A percentile compares a stretch with the other conserved stretches of the same genome.
Conservation (phyloP, 1,284 basidiomycete genomes). For the Hymenochaete sp. region DNA sequence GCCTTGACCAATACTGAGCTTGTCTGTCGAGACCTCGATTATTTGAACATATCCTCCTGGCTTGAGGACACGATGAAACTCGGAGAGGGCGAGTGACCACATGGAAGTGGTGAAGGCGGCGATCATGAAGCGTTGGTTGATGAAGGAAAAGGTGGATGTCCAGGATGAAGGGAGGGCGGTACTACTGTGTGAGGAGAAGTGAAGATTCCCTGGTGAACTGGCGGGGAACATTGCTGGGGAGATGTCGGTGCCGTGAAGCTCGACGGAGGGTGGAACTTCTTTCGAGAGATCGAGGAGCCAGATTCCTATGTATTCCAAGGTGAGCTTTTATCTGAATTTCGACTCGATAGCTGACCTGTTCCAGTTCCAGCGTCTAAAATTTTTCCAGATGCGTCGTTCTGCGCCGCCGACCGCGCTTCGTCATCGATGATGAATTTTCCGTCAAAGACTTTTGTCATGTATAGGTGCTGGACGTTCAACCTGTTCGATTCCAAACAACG, state of each 20-base stretch:
- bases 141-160: constrained; percentile 24
- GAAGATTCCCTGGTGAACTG: too few species aligned
- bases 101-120: constrained; percentile 23
- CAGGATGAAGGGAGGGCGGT: constrained; percentile 17
- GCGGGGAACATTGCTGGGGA: constrained; percentile 10
- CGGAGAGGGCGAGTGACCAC: constrained; percentile 23
- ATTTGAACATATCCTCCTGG: constrained; percentile 27
- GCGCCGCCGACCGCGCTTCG: too few species aligned
- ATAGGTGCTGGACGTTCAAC: constrained; percentile 10
- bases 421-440: constrained; percentile 10
- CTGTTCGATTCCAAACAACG: too few species aligned
- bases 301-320: too few species aligned
- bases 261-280: constrained; percentile 2
- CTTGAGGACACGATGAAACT: constrained; percentile 25
- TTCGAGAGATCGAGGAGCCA: constrained; percentile 13
- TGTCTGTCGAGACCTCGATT: too few species aligned
- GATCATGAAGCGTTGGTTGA: constrained; percentile 28
- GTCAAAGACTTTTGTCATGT: constrained; percentile 7
- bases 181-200: background rate
- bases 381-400: background rate
- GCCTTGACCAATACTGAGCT: too few species aligned
- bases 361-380: constrained; percentile 15
- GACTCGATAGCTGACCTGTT: background rate
- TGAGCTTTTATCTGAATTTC: background rate
- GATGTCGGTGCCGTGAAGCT: constrained; percentile 9